Conservation (phyloP, 208 protist species). For the Wallacemonas sp. region DNA sequence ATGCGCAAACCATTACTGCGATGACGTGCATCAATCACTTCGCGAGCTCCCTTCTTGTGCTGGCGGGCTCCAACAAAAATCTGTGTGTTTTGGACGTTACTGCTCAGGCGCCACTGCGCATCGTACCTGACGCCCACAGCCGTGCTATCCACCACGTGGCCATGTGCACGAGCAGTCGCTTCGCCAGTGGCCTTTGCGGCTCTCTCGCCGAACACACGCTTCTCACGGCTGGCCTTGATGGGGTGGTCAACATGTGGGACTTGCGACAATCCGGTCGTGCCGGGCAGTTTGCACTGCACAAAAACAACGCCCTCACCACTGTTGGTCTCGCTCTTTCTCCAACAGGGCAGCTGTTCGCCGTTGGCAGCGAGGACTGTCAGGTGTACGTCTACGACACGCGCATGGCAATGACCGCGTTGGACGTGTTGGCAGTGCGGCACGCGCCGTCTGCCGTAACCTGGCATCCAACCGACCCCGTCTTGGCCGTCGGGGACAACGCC, state of each 20-base stretch:
- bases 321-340: constrained; percentile 65
- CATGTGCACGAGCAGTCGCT: constrained; percentile 50
- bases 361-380: constrained; percentile 68
- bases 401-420: constrained; percentile 28
- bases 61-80: constrained; percentile 68
- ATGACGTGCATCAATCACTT: constrained; percentile 80
- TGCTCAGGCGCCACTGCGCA: constrained; percentile 30
- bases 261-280: constrained; percentile 39
- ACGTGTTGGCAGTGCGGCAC: constrained; percentile 29
- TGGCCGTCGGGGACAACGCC: constrained; percentile 45
- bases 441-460: constrained; percentile 56
- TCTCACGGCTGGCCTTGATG: constrained; percentile 68
- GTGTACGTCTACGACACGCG: constrained; percentile 78
- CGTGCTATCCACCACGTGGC: constrained; percentile 65
- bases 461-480: constrained; percentile 62
- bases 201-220: constrained; percentile 48
- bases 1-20: constrained; percentile 46
- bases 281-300: constrained; percentile 72
- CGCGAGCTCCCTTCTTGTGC: constrained; percentile 58
- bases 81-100: constrained; percentile 65
- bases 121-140: constrained; percentile 47
- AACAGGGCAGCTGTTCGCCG: constrained; percentile 45
- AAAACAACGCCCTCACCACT: constrained; percentile 50
- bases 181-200: constrained; percentile 15
- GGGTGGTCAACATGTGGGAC: constrained; percentile 73